Conservation (phyloP, 1,139 yeast species). For the Tardiomyces blankii region DNA sequence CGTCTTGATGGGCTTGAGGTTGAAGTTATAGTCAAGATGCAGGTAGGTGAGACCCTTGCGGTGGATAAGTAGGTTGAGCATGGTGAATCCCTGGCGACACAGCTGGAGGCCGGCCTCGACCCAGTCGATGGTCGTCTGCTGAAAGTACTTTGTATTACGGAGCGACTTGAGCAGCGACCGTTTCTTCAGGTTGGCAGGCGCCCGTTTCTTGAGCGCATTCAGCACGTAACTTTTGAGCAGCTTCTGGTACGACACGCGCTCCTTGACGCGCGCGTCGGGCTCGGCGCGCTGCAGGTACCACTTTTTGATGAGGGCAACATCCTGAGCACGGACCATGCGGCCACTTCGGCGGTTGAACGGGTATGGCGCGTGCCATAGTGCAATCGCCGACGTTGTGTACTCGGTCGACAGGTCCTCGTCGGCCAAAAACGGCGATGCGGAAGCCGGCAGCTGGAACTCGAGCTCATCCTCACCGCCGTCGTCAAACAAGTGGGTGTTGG, state of each 20-base stretch:
- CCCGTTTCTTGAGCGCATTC: slow-evolving; percentile 44
- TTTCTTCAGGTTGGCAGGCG: slow-evolving; percentile 35
- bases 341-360: slow-evolving; percentile 79
- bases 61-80: slow-evolving; percentile 84
- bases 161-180: slow-evolving; percentile 55
- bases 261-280: slow-evolving; percentile 53
- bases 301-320: slow-evolving; percentile 69
- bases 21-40: slow-evolving; percentile 92
- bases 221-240: slow-evolving; percentile 62
- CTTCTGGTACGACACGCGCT: slow-evolving; percentile 79
- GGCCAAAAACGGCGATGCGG: slow-evolving; percentile 38
- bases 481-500: background rate
- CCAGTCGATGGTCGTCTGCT: slow-evolving; percentile 92
- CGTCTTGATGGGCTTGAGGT: slow-evolving; percentile 92
- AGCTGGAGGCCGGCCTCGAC: slow-evolving; percentile 95
- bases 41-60: slow-evolving; percentile 84
- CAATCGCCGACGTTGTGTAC: slow-evolving; percentile 47
- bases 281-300: slow-evolving; percentile 73
- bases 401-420: slow-evolving; percentile 35
- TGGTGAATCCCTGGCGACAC: slow-evolving; percentile 86
- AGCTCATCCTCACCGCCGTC: slow-evolving; percentile 11
- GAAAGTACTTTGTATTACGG: slow-evolving; percentile 76
- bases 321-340: slow-evolving; percentile 70
- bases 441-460: slow-evolving; percentile 15
- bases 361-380: slow-evolving; percentile 67